These are phyloP conservation scores for Gracilaria domingensis DNA, from an alignment of 23 red algal species.

Conservation along the genomic window DNA sequence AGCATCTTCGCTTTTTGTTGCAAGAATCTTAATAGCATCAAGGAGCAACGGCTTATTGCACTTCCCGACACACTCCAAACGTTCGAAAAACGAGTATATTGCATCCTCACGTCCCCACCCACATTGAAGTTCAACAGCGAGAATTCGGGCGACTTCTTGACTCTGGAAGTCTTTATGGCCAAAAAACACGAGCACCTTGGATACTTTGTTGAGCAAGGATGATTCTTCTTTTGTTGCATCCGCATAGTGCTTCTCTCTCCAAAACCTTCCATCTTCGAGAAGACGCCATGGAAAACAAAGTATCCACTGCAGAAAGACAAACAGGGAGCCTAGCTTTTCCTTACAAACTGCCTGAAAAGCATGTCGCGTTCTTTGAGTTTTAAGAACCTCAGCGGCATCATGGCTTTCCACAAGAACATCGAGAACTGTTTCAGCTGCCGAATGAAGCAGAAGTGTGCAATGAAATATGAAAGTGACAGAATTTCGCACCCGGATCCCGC, in stretches of 20 bases:
- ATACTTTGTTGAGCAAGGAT: not conserved
- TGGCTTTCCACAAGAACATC: not conserved
- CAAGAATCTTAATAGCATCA: slow-evolving; percentile 46
- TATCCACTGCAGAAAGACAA: slow-evolving; percentile 41
- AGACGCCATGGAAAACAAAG: slow-evolving; percentile 45
- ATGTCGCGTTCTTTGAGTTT: not conserved
- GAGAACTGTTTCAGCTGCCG: slow-evolving; percentile 1
- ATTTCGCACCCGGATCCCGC: slow-evolving; percentile 1
- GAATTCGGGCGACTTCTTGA: not conserved
- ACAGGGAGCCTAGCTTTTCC: slow-evolving; percentile 10
- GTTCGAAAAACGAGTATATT: slow-evolving; percentile 10
- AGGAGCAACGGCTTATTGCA: not conserved
- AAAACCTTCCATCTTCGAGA: not conserved
- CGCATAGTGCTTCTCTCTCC: not conserved
- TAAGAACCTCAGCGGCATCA: not conserved
- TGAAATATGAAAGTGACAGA: slow-evolving; percentile 29
- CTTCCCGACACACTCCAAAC: slow-evolving; percentile 22
- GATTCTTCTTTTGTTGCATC: not conserved
- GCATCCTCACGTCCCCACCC: slow-evolving; percentile 46
- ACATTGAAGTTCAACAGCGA: slow-evolving; percentile 40
- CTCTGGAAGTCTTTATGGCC: slow-evolving; percentile 1
- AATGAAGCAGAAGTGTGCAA: slow-evolving; percentile 8
- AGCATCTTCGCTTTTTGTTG: not conserved
- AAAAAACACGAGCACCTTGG: slow-evolving; percentile 20
- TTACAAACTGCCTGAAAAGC: not conserved